Evolutionary conservation across 2,329 filamentous ascomycete species (phyloP).

Genomic region (Talaromyces sp.): DNA sequence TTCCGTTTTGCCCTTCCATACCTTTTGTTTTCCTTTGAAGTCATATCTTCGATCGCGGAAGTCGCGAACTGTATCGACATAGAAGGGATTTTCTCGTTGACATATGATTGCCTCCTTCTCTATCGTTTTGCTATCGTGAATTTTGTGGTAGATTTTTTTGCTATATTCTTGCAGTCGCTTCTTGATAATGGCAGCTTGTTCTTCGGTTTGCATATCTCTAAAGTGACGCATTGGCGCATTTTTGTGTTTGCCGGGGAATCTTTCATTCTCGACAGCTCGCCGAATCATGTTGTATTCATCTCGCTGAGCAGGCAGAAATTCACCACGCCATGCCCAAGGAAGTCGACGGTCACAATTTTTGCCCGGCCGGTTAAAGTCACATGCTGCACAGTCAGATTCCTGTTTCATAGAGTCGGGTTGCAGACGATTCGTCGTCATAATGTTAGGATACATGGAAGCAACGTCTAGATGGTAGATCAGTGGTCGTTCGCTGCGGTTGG

Average conservation of each 20-base stretch:
- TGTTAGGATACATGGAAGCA: slow-evolving; percentile 99
- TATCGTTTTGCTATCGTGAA: slow-evolving; percentile 89
- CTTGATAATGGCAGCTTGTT: slow-evolving; percentile 74
- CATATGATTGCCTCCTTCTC: slow-evolving; percentile 96
- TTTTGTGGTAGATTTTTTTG: slow-evolving; percentile 99
- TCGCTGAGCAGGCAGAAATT: slow-evolving; percentile 90
- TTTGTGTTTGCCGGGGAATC: slow-evolving; percentile 75
- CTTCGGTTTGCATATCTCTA: slow-evolving; percentile 73
- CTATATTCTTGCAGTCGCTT: slow-evolving; percentile 90
- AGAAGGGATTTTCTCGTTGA: slow-evolving; percentile 96
- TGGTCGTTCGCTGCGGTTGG: slow-evolving; percentile 78
- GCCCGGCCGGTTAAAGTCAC: slow-evolving; percentile 95
- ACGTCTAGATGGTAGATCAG: slow-evolving; percentile 98
- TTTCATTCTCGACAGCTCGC: slow-evolving; percentile 84
- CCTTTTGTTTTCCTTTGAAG: slow-evolving; percentile 96
- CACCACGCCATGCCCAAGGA: slow-evolving; percentile 97
- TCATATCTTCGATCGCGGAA: slow-evolving; percentile 97
- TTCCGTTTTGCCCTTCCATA: slow-evolving; percentile 97
- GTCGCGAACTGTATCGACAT: slow-evolving; percentile 91
- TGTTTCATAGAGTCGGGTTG: slow-evolving; percentile 99
- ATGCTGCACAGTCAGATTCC: slow-evolving; percentile 92
- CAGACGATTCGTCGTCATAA: slow-evolving; percentile 98
- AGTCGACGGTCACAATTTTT: slow-evolving; percentile 94
- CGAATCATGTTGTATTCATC: slow-evolving; percentile 99
- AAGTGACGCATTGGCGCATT: slow-evolving; percentile 71